Evolutionary conservation across 2,329 filamentous ascomycete genomes (phyloP).

Genomic region (Fusarium drepaniforme): DNA sequence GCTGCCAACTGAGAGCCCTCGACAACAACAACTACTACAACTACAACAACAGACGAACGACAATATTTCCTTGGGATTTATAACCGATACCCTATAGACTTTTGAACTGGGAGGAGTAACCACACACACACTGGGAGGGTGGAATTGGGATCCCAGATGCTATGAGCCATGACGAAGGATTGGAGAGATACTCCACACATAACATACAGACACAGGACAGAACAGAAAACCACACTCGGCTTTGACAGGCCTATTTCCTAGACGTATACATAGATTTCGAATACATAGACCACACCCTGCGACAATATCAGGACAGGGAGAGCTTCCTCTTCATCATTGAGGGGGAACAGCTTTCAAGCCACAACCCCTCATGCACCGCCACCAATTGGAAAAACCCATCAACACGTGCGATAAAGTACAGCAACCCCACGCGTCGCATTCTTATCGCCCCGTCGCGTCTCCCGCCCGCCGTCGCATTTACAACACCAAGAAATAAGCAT

Average conservation of each 20-base stretch:
- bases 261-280: constrained; percentile 18
- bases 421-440: constrained; percentile 37
- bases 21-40: not conserved
- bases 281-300: not conserved
- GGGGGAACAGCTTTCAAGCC: constrained; percentile 24
- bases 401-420: constrained; percentile 39
- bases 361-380: constrained; percentile 15
- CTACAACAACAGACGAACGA: constrained; percentile 24
- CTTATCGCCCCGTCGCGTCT: constrained; percentile 39
- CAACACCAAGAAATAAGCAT: constrained; percentile 15
- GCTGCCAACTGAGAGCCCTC: constrained; percentile 61
- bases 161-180: constrained; percentile 21
- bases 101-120: constrained; percentile 30
- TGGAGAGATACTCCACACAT: constrained; percentile 12
- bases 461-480: constrained; percentile 2
- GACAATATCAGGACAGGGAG: not conserved
- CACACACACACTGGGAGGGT: constrained; percentile 8
- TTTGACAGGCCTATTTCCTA: constrained; percentile 36
- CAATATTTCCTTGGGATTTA: constrained; percentile 34
- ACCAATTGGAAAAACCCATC: constrained; percentile 3
- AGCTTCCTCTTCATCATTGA: not conserved
- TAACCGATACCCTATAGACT: constrained; percentile 46
- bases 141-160: constrained; percentile 6
- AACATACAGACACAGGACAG: not conserved
- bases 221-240: constrained; percentile 10